phyloP scores from a whole-genome alignment of 2,329 filamentous ascomycete genomes.

The Fonsecaea pugnacius region DNA sequence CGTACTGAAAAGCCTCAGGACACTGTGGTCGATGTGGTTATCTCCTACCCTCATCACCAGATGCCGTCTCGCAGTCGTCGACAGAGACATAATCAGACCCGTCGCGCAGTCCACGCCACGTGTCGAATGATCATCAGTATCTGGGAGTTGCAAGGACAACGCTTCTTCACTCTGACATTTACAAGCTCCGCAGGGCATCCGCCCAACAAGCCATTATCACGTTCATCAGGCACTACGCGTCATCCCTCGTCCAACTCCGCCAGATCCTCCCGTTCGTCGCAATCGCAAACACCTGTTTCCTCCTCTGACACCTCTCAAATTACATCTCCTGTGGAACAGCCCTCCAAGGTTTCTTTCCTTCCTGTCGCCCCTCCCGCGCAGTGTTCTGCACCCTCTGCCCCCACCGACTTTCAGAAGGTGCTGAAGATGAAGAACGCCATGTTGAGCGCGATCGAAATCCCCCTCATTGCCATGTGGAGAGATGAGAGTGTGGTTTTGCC shows the following conservation, averaged over 20 bases:
- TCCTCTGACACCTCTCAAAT: slow-evolving; percentile 47
- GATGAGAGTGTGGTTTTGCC: slow-evolving; percentile 75
- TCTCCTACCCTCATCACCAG: slow-evolving; percentile 51
- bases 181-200: slow-evolving; percentile 58
- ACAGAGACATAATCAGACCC: slow-evolving; percentile 42
- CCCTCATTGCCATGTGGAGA: slow-evolving; percentile 79
- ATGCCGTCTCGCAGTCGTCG: slow-evolving; percentile 42
- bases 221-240: slow-evolving; percentile 8
- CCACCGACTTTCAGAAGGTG: slow-evolving; percentile 73
- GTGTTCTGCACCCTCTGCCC: slow-evolving; percentile 59
- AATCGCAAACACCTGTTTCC: slow-evolving; percentile 34
- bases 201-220: slow-evolving; percentile 39
- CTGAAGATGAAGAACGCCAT: slow-evolving; percentile 76
- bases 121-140: slow-evolving; percentile 78
- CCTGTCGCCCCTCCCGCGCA: slow-evolving; percentile 68
- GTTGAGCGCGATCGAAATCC: slow-evolving; percentile 73
- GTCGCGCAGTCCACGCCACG: slow-evolving; percentile 53
- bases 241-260: slow-evolving; percentile 31
- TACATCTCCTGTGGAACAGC: slow-evolving; percentile 57
- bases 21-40: slow-evolving; percentile 68
- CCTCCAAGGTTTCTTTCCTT: slow-evolving; percentile 65
- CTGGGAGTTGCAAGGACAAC: slow-evolving; percentile 70
- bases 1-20: slow-evolving; percentile 57
- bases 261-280: slow-evolving; percentile 30
- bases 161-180: slow-evolving; percentile 76